Conservation (phyloP, 768 basidiomycete genomes). For the Daedaleopsis nitida region DNA sequence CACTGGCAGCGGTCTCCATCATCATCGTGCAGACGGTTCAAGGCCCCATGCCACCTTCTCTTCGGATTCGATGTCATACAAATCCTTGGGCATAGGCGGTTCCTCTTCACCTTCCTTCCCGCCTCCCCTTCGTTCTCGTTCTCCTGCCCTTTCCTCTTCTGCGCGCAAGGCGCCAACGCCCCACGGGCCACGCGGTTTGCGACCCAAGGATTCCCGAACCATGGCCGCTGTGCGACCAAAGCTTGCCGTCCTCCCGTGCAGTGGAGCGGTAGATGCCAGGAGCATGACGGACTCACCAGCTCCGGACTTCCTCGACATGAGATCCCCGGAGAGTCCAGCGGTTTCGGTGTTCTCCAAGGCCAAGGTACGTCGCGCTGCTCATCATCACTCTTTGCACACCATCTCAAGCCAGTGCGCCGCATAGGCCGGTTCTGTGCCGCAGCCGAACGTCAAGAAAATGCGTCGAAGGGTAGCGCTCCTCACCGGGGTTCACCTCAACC, state of each 20-base stretch:
- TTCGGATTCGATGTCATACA: conserved; percentile 4
- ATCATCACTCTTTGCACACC: neutral
- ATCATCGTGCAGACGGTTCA: conserved; percentile 10
- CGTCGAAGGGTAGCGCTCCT: conserved; percentile 27
- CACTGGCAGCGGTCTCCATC: conserved; percentile 18
- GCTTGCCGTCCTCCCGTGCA: conserved; percentile 25
- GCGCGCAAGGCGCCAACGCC: conserved; percentile 25
- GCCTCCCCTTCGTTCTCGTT: conserved; percentile 7
- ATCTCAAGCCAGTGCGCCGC: neutral
- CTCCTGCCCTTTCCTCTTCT: conserved; percentile 9
- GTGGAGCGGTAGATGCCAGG: conserved; percentile 32
- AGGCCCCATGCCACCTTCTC: conserved; percentile 19
- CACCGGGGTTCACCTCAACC: conserved; percentile 27
- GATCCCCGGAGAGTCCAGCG: conserved; percentile 5
- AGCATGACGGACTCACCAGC: conserved; percentile 28
- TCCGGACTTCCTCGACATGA: conserved; percentile 16
- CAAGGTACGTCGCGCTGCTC: conserved; percentile 6
- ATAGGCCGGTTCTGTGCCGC: conserved; percentile 20
- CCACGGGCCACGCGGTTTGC: conserved; percentile 24
- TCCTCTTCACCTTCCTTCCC: conserved; percentile 16
- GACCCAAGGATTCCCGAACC: conserved; percentile 27
- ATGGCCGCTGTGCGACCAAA: conserved; percentile 35
- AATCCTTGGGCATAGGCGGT: neutral
- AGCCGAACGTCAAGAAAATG: conserved; percentile 30
- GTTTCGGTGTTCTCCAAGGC: conserved; percentile 7